Evolutionary conservation across 2,329 filamentous ascomycete species (phyloP).

Genomic region (Pezicula neosporulosa): DNA sequence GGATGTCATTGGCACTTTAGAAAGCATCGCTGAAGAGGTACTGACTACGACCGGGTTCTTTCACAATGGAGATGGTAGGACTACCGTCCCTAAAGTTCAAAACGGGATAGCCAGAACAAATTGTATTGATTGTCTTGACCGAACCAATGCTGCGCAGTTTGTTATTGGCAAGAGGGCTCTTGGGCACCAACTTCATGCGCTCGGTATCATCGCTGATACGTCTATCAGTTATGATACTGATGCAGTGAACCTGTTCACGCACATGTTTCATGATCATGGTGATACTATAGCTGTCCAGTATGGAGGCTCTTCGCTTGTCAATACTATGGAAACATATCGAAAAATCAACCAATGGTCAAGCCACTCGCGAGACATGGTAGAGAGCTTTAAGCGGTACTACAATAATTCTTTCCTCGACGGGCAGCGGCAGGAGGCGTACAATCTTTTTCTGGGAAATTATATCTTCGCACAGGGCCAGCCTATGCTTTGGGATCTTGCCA

Average conservation of each 20-base stretch:
- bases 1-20: constrained; percentile 90
- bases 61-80: constrained; percentile 77
- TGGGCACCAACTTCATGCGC: constrained; percentile 85
- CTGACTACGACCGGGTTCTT: constrained; percentile 88
- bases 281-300: constrained; percentile 98
- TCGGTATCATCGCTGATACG: constrained; percentile 79
- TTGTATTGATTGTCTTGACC: constrained; percentile 95
- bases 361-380: constrained; percentile 96
- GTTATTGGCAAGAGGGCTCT: constrained; percentile 94
- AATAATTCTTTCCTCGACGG: constrained; percentile 98
- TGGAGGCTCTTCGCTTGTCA: constrained; percentile 93
- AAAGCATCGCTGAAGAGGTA: constrained; percentile 85
- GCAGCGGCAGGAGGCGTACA: constrained; percentile 97
- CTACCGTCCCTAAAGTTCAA: constrained; percentile 67
- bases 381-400: constrained; percentile 98
- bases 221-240: constrained; percentile 91
- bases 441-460: constrained; percentile 95
- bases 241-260: constrained; percentile 91
- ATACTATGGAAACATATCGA: constrained; percentile 98
- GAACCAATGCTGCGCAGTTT: constrained; percentile 96
- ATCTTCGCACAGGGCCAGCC: constrained; percentile 83
- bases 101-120: constrained; percentile 94
- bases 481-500: constrained; percentile 94
- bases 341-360: constrained; percentile 99
- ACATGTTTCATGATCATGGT: constrained; percentile 98